Evolutionary conservation across 2,329 filamentous ascomycete genomes (phyloP), one percentile per base, ranked within the genome.

Genomic region (Ascochyta viciae-villosae): DNA sequence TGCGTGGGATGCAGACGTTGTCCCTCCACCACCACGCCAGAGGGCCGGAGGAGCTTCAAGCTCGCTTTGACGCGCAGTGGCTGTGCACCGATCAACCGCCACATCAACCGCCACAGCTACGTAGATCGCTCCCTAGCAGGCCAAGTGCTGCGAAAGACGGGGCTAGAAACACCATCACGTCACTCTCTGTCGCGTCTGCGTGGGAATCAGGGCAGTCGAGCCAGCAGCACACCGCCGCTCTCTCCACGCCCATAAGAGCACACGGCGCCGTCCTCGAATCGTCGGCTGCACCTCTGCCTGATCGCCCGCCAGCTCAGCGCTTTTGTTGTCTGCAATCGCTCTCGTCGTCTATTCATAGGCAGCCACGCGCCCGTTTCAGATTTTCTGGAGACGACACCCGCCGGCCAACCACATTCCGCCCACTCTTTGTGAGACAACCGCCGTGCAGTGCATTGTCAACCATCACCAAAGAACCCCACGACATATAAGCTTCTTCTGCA

Each of bases 341-440:
- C 63, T 70, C 60, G 64, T 40, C 64, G 43, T 47, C 70, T 76
- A 72, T 73, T 68, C 65, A 68, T 72, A 74, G 53, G 67, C 70
- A 62, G 68, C 70, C 65, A 70, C 65, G 72, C 73, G 73, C 72
- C 73, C 71, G 74, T 76, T 76, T 76, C 74, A 75, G 64, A 70
- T 60, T 61, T 64, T 55, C 54, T 48, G 48, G 53, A 45, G 42
- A 46, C 39, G 61, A 62, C 54, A 63, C 56, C 63, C 67, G 66
- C 59, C 65, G 39, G 45, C 74, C 74, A 76, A 75, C 72, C 74
- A 72, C 46, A 49, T 44, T 48, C 31, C 46, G 57, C 47, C 43
- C 58, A 33, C 51, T 37, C 59, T 40, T 63, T 55, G 61, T 67
- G 59, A 66, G 59, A 68, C 66, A 68, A 57, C 64, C 64, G 63